These are phyloP conservation scores for Alternaria dauci DNA, from an alignment of 2,329 filamentous ascomycete genomes.

Conservation along the genomic window DNA sequence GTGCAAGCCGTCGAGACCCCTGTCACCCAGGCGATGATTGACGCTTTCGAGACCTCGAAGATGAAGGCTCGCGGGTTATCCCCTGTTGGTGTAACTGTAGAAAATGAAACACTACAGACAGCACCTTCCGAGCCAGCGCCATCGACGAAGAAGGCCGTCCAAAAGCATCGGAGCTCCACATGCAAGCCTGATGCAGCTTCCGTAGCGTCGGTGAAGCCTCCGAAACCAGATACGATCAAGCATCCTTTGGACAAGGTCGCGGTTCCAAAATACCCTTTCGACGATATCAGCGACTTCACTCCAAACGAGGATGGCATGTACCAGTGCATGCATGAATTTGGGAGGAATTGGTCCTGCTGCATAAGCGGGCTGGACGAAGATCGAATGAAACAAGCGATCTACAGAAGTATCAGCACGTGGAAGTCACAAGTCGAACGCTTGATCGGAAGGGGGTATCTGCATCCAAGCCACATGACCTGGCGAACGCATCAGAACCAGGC, in stretches of 20 bases:
- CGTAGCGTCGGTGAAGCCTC: accelerated
- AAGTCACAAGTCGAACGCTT: neutral
- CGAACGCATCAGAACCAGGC: neutral
- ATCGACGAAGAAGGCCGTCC: neutral
- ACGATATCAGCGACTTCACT: neutral
- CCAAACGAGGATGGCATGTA: neutral
- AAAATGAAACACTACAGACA: neutral
- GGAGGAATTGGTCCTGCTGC: neutral
- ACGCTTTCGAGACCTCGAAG: neutral
- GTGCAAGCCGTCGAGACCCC: neutral
- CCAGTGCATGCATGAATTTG: neutral
- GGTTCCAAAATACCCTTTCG: neutral
- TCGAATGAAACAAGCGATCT: neutral
- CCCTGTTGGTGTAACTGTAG: too few species aligned
- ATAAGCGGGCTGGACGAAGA: neutral
- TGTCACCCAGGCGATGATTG: neutral
- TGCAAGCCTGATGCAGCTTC: neutral
- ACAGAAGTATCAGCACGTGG: neutral
- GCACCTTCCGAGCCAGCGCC: neutral
- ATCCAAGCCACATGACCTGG: neutral
- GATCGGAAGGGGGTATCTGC: neutral
- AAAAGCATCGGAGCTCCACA: neutral
- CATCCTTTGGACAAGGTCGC: neutral
- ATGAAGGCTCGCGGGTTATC: neutral
- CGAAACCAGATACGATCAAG: conserved; percentile 1